Evolutionary conservation across 495 filamentous ascomycete species (phyloP), one percentile per base, ranked within the genome.

Genomic region (Neurospora sp.): DNA sequence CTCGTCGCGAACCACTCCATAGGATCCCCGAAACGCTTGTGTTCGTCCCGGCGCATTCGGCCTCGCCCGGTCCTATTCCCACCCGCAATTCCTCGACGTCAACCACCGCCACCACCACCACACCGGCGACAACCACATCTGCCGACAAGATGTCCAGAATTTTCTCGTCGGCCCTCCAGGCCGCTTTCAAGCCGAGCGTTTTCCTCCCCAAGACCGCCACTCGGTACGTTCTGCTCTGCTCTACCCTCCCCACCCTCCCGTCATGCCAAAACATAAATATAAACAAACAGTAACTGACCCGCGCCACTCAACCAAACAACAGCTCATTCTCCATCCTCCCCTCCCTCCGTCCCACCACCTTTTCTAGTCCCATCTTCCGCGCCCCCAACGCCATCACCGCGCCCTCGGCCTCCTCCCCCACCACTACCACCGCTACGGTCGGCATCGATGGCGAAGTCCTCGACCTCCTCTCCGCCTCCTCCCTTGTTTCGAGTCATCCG

Each of bases 301-400:
- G n/a, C n/a, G n/a, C n/a, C n/a, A n/a, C n/a, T n/a, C n/a, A n/a
- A n/a, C n/a, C n/a, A 35, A 35, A 35, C 35, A 4, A 71, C 40
- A 84, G 83, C 69, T 71, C 78, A 54, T 84, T 85, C 78, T 81
- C 83, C 42, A 76, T 79, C 70, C 82, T 85, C 48, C 81, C 84
- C 9, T 72, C 71, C 70, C 80, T 84, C 9, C 83, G 84, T 14
- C 84, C 84, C 10, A 82, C 81, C 10, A 38, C 75, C 44, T 35
- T 39, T 18, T 9, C 59, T 46, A 16, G 39, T 42, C 59, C 70
- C 75, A 66, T 81, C 69, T 84, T 83, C 80, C 79, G 83, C 69
- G 31, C 72, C 39, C 46, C 72, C 74, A 23, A 71, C 39, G 70
- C 70, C 70, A 39, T 73, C 76, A 31, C 42, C 48, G 14, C 72